Evolutionary conservation across 495 filamentous ascomycete genomes (phyloP).

Genomic region (Penicillium taxi): DNA sequence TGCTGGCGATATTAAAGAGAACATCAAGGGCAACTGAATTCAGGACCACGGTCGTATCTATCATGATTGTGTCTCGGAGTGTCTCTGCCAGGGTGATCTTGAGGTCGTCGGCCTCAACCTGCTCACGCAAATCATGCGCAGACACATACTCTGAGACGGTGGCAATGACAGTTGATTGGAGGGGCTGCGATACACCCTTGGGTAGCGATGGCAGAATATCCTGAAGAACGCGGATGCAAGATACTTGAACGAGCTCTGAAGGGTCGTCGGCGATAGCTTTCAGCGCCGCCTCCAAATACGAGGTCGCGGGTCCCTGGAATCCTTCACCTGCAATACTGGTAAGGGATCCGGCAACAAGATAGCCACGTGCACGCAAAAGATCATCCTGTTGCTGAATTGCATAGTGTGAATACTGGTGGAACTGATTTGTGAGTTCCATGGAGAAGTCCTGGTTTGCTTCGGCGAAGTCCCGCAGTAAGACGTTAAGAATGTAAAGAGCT

Average conservation of each 20-base stretch:
- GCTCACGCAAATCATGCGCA: conserved; percentile 68
- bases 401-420: conserved; percentile 69
- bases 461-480: conserved; percentile 69
- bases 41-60: conserved; percentile 65
- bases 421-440: conserved; percentile 57
- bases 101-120: conserved; percentile 80
- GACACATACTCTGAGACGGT: conserved; percentile 72
- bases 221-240: conserved; percentile 83
- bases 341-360: conserved; percentile 70
- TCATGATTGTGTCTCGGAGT: conserved; percentile 69
- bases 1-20: conserved; percentile 80
- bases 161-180: conserved; percentile 66
- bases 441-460: conserved; percentile 62
- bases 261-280: conserved; percentile 65
- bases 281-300: conserved; percentile 68
- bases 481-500: conserved; percentile 71
- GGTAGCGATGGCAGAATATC: conserved; percentile 61
- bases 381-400: conserved; percentile 60
- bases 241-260: conserved; percentile 82
- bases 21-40: conserved; percentile 68
- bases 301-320: conserved; percentile 44
- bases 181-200: conserved; percentile 42
- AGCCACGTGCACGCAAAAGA: conserved; percentile 77
- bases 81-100: conserved; percentile 86
- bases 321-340: conserved; percentile 48